A percentile compares a stretch with the other conserved stretches of the same genome.
Conservation (phyloP, 768 basidiomycete genomes). For the Lyophyllum atratum region DNA sequence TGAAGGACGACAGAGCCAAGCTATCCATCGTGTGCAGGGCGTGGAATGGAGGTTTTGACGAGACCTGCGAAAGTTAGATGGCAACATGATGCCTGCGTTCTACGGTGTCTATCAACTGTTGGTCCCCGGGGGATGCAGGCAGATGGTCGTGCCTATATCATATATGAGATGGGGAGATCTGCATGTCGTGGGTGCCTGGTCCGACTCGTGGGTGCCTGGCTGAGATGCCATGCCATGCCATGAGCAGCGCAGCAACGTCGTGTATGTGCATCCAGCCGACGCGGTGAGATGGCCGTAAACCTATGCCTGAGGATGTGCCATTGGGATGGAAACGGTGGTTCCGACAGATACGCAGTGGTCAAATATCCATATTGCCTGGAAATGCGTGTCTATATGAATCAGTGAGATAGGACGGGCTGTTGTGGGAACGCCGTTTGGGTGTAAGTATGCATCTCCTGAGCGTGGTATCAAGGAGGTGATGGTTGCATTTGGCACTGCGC, state of each 20-base stretch:
- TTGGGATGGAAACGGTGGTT: background rate
- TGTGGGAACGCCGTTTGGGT: background rate
- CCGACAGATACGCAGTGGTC: conserved; percentile 1
- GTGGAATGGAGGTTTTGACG: background rate
- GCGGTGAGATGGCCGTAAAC: background rate
- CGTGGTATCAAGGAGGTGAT: conserved; percentile 4
- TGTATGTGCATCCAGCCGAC: background rate
- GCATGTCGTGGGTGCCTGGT: background rate
- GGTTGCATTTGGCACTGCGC: background rate
- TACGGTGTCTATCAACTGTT: background rate
- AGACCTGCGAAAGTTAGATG: background rate
- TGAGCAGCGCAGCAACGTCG: background rate
- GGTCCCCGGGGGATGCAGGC: background rate
- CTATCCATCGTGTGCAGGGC: background rate
- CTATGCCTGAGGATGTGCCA: background rate
- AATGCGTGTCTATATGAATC: background rate
- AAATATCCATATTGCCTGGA: conserved; percentile 3
- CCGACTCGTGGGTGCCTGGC: background rate
- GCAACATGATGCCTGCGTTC: background rate
- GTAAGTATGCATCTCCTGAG: background rate
- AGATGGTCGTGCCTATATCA: background rate
- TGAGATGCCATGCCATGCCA: background rate
- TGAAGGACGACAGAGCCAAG: background rate
- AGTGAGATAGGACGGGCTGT: background rate
- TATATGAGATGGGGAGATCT: background rate